These are phyloP conservation scores for Fibroporia radiculosa DNA, from an alignment of 768 basidiomycete species.

Conservation along the genomic window DNA sequence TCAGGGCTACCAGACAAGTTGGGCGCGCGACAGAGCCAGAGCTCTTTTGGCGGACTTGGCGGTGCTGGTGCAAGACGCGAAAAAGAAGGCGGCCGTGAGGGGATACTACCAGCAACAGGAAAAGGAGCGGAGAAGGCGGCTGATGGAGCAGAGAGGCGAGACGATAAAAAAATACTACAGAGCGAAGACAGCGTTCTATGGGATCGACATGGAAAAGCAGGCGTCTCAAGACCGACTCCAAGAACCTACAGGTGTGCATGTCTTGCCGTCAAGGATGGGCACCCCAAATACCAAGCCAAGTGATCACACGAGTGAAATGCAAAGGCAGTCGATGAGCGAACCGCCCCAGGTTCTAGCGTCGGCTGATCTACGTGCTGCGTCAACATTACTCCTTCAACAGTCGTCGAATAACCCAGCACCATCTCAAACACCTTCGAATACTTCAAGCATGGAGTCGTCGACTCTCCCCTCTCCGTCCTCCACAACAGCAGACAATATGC, in stretches of 20 bases:
- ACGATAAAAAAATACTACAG: constrained; percentile 24
- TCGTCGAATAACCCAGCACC: no score
- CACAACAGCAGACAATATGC: constrained; percentile 2
- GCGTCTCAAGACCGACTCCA: background rate
- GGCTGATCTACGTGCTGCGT: background rate
- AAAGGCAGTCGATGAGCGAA: constrained; percentile 1
- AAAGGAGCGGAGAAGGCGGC: constrained; percentile 1
- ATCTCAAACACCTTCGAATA: no score
- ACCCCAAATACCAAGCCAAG: background rate
- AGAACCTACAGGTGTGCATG: background rate
- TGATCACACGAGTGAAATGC: background rate
- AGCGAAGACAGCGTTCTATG: constrained; percentile 27
- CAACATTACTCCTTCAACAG: background rate
- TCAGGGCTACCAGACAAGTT: constrained; percentile 49
- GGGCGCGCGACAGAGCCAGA: constrained; percentile 58
- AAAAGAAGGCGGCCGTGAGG: constrained; percentile 52
- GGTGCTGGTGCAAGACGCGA: constrained; percentile 50
- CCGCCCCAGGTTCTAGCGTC: no score
- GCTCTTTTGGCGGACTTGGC: constrained; percentile 57
- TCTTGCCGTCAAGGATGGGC: background rate
- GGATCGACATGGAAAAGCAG: constrained; percentile 12
- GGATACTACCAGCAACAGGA: constrained; percentile 26
- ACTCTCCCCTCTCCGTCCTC: background rate
- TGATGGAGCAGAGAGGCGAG: constrained; percentile 4
- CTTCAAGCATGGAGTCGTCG: constrained; percentile 16